Evolutionary conservation across 495 filamentous ascomycete species (phyloP), one percentile per base, ranked within the genome.

Genomic region (Tuber umbilicatum): DNA sequence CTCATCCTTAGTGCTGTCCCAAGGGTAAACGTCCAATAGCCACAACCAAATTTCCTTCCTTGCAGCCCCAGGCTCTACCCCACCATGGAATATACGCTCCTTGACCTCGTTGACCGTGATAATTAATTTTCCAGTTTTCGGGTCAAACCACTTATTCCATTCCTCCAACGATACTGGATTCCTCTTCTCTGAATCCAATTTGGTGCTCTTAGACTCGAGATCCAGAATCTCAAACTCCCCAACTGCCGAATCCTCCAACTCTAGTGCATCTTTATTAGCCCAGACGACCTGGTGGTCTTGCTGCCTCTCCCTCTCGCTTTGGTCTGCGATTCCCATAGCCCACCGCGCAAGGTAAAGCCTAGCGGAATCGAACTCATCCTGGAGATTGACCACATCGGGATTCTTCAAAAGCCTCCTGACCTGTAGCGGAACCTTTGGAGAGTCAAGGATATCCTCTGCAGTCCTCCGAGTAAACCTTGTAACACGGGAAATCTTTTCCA

Each of bases 241-340:
- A 17, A 99, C 93, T 43, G 92, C 91, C 70, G 92, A 97, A 74
- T 97, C 91, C 83, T 99, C 95, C 83, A 96, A 90, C 82, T 95
- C 94, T 75, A 98, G 87, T 23, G 97, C 90, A 85, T 99, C 95
- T 79, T 90, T 90, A 6, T 93, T 94, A 0, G 94, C 97, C 91
- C 93, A 99, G 78, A 97, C 96, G 2, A 80, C 47, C 69, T 70
- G 74, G 50, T 94, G 86, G 31, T 64, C 55, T 64, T 64, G 55
- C 82, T 92, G 89, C 72, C 89, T 92, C 71, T 99, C 95, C 60
- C 89, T 86, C 82, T 99, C 95, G 80, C 93, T 92, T 84, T 98
- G 95, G 83, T 99, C 95, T 0, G 94, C 93, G 72, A 99, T 96
- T 1, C 93, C 96, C 95, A 98, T 98, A 0, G 95, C 95, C 95